phyloP scores from a whole-genome alignment of 2,329 filamentous ascomycete genomes.

The Ilyonectria mors-panacis region DNA sequence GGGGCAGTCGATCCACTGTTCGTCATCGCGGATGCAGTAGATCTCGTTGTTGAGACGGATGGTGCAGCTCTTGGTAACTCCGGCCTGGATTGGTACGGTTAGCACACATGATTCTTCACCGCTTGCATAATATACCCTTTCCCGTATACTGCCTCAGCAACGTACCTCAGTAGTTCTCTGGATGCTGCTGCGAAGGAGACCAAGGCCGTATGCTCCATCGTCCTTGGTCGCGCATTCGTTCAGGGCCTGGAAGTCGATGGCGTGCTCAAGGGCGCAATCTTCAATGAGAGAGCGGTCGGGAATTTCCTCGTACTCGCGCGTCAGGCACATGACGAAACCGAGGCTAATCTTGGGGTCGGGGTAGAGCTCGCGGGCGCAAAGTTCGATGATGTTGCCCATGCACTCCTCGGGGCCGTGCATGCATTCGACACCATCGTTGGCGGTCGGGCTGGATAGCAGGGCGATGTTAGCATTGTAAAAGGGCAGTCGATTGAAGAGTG shows the following conservation, averaged over 20 bases:
- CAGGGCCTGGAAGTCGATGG: slow-evolving; percentile 84
- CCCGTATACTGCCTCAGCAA: background rate
- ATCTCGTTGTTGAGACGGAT: slow-evolving; percentile 83
- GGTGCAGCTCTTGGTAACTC: slow-evolving; percentile 82
- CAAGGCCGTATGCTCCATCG: slow-evolving; percentile 79
- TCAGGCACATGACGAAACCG: slow-evolving; percentile 93
- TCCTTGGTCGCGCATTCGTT: slow-evolving; percentile 87
- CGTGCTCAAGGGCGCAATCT: slow-evolving; percentile 92
- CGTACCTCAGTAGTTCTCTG: slow-evolving; percentile 72
- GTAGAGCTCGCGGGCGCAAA: slow-evolving; percentile 88
- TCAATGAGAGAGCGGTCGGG: slow-evolving; percentile 84
- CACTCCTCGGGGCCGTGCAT: slow-evolving; percentile 92
- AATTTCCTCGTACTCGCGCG: slow-evolving; percentile 81
- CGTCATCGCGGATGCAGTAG: slow-evolving; percentile 87
- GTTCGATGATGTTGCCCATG: slow-evolving; percentile 93
- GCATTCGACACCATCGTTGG: slow-evolving; percentile 88
- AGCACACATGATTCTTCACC: slow-evolving; percentile 12
- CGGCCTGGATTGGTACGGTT: slow-evolving; percentile 59
- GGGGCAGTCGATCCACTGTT: slow-evolving; percentile 85
- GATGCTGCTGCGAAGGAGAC: slow-evolving; percentile 78
- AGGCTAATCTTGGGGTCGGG: slow-evolving; percentile 89
- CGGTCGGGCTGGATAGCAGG: slow-evolving; percentile 67
- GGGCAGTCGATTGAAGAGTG: background rate
- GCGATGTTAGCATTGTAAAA: background rate
- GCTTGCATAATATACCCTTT: slow-evolving; percentile 5